A percentile compares a stretch with the other conserved stretches of the same genome.
These are phyloP conservation scores for Blastobotrys arbuscula DNA, from an alignment of 1,139 yeast species.

Conservation along the genomic window DNA sequence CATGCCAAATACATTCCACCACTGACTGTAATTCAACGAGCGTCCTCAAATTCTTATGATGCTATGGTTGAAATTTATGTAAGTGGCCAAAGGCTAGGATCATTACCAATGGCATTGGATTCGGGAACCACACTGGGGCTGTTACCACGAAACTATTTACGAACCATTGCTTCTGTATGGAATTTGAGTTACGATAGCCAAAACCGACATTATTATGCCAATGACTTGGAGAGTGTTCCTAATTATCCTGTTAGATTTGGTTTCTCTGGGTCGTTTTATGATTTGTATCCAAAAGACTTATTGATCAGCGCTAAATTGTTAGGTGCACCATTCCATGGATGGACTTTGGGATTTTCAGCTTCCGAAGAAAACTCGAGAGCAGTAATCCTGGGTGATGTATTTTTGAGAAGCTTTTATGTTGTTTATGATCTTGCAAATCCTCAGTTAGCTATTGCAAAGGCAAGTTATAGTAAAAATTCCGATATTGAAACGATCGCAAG, in stretches of 20 bases:
- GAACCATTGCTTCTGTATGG: constrained; percentile 15
- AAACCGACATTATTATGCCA: constrained; percentile 15
- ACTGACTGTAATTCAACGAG: constrained; percentile 25
- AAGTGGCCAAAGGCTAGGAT: constrained; percentile 5
- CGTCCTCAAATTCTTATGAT: constrained; percentile 16
- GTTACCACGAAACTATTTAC: constrained; percentile 18
- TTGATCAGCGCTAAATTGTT: constrained; percentile 12
- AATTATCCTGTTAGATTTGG: constrained; percentile 15
- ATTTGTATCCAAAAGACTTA: constrained; percentile 18
- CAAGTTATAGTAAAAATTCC: constrained; percentile 14
- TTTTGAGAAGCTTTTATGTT: constrained; percentile 26
- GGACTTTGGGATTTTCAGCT: constrained; percentile 19
- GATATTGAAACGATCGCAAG: neutral
- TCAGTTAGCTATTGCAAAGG: constrained; percentile 27
- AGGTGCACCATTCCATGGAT: constrained; percentile 14
- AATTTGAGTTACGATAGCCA: constrained; percentile 14
- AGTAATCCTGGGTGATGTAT: constrained; percentile 28
- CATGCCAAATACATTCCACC: constrained; percentile 42
- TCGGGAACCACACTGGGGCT: constrained; percentile 28
- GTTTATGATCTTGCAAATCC: constrained; percentile 25
- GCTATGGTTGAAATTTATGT: constrained; percentile 11
- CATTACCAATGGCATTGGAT: constrained; percentile 20
- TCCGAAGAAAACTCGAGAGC: constrained; percentile 19
- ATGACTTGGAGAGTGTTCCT: constrained; percentile 10
- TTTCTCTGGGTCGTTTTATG: constrained; percentile 22